Evolutionary conservation across 139 green algal genomes (phyloP).

Genomic region (Chloropicon primus): DNA sequence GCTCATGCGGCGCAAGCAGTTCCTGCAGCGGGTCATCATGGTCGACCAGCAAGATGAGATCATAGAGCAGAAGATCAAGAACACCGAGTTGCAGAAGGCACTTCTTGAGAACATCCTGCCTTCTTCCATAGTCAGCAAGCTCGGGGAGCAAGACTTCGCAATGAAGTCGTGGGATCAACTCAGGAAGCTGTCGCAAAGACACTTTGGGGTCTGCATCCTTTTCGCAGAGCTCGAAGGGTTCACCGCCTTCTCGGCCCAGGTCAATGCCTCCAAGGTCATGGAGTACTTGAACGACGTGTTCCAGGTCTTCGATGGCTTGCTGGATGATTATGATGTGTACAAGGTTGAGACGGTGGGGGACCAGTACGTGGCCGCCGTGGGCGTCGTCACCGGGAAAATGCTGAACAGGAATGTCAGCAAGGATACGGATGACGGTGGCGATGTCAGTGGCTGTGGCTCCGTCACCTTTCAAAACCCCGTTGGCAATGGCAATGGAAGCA

Average conservation of each 20-base stretch:
- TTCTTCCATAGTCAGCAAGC: not conserved
- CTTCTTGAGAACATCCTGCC: not conserved
- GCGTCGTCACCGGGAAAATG: conserved; percentile 6
- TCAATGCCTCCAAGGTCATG: conserved; percentile 27
- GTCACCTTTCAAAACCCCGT: too few species aligned
- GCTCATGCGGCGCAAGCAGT: not conserved
- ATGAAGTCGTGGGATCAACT: not conserved
- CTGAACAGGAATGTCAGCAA: not conserved
- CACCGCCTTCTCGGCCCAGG: conserved; percentile 23
- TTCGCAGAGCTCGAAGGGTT: conserved; percentile 38
- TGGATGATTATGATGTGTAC: conserved; percentile 27
- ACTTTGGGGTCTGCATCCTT: conserved; percentile 13
- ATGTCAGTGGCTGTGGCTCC: too few species aligned
- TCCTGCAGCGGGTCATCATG: not conserved
- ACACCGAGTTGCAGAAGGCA: not conserved
- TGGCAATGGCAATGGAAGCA: too few species aligned
- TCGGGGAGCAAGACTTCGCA: not conserved
- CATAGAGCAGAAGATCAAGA: not conserved
- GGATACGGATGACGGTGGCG: not conserved
- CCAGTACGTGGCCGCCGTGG: conserved; percentile 34
- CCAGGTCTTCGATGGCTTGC: conserved; percentile 22
- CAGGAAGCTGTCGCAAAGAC: not conserved
- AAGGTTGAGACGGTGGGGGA: conserved; percentile 41
- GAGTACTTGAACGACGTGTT: conserved; percentile 34
- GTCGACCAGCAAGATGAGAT: not conserved